Evolutionary conservation across 495 filamentous ascomycete species (phyloP).

Genomic region (Rostrohypoxylon terebratum): DNA sequence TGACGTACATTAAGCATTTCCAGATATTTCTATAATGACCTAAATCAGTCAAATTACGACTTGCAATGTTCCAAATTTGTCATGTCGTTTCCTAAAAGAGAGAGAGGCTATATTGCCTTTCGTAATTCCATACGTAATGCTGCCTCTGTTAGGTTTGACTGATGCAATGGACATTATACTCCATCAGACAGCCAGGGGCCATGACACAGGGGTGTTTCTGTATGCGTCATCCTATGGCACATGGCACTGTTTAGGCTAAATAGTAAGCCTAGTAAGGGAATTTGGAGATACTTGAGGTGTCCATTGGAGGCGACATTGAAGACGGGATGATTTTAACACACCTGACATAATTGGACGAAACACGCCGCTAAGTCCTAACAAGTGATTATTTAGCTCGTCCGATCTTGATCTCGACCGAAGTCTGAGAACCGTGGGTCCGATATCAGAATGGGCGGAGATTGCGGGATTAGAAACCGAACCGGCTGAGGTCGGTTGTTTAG

Average conservation of each 20-base stretch:
- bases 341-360: slow-evolving; percentile 37
- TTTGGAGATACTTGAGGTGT: slow-evolving; percentile 24
- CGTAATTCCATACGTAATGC: slow-evolving; percentile 29
- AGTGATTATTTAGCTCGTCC: slow-evolving; percentile 17
- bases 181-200: not conserved
- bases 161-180: slow-evolving; percentile 23
- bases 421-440: slow-evolving; percentile 39
- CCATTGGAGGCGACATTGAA: slow-evolving; percentile 27
- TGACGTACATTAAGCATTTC: slow-evolving; percentile 16
- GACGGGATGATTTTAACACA: slow-evolving; percentile 30
- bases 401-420: slow-evolving; percentile 34
- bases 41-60: not conserved
- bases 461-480: slow-evolving; percentile 41
- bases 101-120: slow-evolving; percentile 9
- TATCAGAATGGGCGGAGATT: slow-evolving; percentile 41
- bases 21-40: slow-evolving; percentile 11
- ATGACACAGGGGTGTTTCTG: slow-evolving; percentile 32
- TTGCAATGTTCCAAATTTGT: slow-evolving; percentile 31
- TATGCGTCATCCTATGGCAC: slow-evolving; percentile 16
- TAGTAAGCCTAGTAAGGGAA: slow-evolving; percentile 18
- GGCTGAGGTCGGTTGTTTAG: slow-evolving; percentile 43
- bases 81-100: slow-evolving; percentile 23
- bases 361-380: slow-evolving; percentile 8
- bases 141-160: slow-evolving; percentile 4
- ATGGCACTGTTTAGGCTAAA: slow-evolving; percentile 39